Evolutionary conservation across 2,329 filamentous ascomycete species (phyloP), one percentile per base, ranked within the genome.

Genomic region (Colletotrichum liaoningense): DNA sequence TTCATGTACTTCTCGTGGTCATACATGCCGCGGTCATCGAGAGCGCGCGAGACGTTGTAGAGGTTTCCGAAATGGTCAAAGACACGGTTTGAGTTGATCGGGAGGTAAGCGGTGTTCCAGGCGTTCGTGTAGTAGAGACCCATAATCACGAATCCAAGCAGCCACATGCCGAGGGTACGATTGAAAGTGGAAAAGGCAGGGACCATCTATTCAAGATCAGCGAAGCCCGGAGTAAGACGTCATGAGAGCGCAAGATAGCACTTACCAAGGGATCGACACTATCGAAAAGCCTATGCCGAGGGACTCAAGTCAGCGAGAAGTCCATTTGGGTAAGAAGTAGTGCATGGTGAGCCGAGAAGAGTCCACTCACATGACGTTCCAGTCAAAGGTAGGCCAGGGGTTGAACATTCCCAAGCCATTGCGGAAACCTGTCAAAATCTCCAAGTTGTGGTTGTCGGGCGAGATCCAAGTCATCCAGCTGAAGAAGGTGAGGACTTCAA

Each of bases 391-490:
- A 0, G 84, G 81, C 3, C 82, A 71, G 1, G 82, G 83, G 72
- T 85, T 85, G 79, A 87, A 87, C 24, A 86, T 76, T 28, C 86
- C 84, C 1, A 86, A 75, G 1, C 84, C 85, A 16, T 79, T 81
- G 4, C 78, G 76, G 38, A 80, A 79, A 2, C 85, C 84, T 0
- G 82, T 81, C 26, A 86, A 74, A 26, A 80, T 78, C 52, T 79
- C 80, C 22, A 86, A 75, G 57, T 81, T 79, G 7, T 78, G 76
- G 63, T 85, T 86, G 16, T 80, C 75, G 0, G 87, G 87, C 0
- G 84, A 80, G 64, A 90, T 89, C 88, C 88, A 90, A 0, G 84
- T 84, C 76, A 88, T 84, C 86, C 87, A 90, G 75, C 82, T 86
- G 77, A 90, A 89, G 70, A 81, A 79, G 55, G 81, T 83, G 12